phyloP scores from a whole-genome alignment of 2,329 filamentous ascomycete species.

The Leptosphaerulina australis region DNA sequence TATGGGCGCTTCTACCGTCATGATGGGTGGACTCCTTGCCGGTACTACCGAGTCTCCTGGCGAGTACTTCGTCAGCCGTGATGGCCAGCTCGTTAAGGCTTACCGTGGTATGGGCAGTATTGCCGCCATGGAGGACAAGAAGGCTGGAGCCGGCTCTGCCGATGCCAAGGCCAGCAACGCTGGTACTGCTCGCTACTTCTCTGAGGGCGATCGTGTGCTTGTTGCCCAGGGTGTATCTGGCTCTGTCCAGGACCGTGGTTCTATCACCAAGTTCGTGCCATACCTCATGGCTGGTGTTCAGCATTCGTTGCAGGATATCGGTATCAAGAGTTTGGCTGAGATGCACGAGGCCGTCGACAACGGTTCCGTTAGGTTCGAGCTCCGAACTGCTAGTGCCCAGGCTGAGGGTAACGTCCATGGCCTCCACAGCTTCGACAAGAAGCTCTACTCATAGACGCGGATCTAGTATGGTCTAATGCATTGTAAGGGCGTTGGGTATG shows the following conservation, averaged over 20 bases:
- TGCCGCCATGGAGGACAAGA: slow-evolving; percentile 99
- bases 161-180: slow-evolving; percentile 79
- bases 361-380: slow-evolving; percentile 86
- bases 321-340: slow-evolving; percentile 77
- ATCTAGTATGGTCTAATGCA: slow-evolving; percentile 27
- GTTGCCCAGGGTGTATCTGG: slow-evolving; percentile 97
- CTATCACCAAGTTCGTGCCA: slow-evolving; percentile 91
- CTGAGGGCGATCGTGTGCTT: slow-evolving; percentile 90
- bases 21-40: slow-evolving; percentile 98
- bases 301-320: slow-evolving; percentile 96
- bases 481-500: slow-evolving; percentile 37
- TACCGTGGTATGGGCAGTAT: slow-evolving; percentile 99
- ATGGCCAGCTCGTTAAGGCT: slow-evolving; percentile 98
- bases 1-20: slow-evolving; percentile 91
- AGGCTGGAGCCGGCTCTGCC: slow-evolving; percentile 76
- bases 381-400: slow-evolving; percentile 92
- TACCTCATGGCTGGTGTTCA: slow-evolving; percentile 95
- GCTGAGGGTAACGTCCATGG: slow-evolving; percentile 94
- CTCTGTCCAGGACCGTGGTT: slow-evolving; percentile 79
- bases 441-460: slow-evolving; percentile 80
- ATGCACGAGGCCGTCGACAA: slow-evolving; percentile 76
- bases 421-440: slow-evolving; percentile 99
- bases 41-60: slow-evolving; percentile 97
- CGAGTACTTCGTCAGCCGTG: slow-evolving; percentile 92
- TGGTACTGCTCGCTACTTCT: slow-evolving; percentile 97